phyloP scores from a whole-genome alignment of 306 rosid genomes.

The Morella rubra region DNA sequence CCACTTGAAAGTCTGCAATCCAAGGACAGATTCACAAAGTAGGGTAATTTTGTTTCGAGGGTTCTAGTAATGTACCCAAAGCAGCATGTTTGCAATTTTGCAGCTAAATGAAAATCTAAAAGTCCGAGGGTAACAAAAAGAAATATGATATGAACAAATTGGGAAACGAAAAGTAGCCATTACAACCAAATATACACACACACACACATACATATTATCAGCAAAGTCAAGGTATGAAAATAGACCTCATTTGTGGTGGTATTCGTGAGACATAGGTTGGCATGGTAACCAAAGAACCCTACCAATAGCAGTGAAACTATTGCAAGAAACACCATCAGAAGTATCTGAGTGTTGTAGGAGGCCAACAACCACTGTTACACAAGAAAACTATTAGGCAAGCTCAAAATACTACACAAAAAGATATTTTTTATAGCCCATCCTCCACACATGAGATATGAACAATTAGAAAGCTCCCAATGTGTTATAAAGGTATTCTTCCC shows the following conservation, averaged over 20 bases:
- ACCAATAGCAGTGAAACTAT: slow-evolving; percentile 65
- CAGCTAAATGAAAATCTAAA: background rate
- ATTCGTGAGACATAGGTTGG: slow-evolving; percentile 81
- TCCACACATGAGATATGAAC: background rate
- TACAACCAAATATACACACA: background rate
- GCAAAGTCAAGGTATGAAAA: slow-evolving; percentile 24
- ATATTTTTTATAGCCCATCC: background rate
- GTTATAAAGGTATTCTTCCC: no score
- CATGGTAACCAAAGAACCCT: slow-evolving; percentile 89
- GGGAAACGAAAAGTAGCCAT: background rate
- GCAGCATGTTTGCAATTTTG: slow-evolving; percentile 4
- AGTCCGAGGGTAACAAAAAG: background rate
- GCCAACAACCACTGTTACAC: slow-evolving; percentile 77
- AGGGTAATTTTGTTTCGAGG: slow-evolving; percentile 22
- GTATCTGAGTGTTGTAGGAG: slow-evolving; percentile 83
- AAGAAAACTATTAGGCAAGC: slow-evolving; percentile 23
- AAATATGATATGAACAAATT: background rate
- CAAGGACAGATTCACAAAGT: slow-evolving; percentile 27
- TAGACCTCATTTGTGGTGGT: slow-evolving; percentile 94
- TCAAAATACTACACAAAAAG: background rate
- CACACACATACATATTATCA: background rate
- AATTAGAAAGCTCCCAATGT: no score
- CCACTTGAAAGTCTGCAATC: slow-evolving; percentile 84
- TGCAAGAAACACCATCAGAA: slow-evolving; percentile 76
- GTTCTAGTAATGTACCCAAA: slow-evolving; percentile 4